Percentiles rank a stretch among this genome's conserved stretches.
These are phyloP conservation scores for Lentithecium fluviatile DNA, from an alignment of 495 filamentous ascomycete genomes.

Conservation along the genomic window DNA sequence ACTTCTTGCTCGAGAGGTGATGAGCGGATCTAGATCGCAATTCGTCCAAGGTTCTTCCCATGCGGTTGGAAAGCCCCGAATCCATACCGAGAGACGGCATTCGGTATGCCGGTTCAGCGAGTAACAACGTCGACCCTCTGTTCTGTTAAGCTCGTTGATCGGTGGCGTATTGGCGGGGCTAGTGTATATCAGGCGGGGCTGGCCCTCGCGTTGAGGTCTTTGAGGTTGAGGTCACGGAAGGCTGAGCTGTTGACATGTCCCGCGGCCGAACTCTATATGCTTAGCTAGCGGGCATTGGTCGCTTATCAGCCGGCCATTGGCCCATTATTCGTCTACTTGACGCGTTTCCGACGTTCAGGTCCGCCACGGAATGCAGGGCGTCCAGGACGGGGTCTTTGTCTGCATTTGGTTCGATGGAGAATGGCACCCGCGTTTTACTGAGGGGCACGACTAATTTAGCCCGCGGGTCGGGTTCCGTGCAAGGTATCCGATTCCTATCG, in stretches of 20 bases:
- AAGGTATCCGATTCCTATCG: not conserved
- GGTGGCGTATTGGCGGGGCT: not conserved
- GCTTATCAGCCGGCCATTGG: not conserved
- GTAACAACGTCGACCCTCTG: too few relatives aligned
- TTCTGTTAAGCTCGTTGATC: not conserved
- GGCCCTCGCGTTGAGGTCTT: too few relatives aligned
- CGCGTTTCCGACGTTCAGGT: not conserved
- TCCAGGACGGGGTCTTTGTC: not conserved
- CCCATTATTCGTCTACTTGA: constrained; percentile 5
- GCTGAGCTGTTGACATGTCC: not conserved
- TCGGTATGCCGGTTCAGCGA: too few relatives aligned
- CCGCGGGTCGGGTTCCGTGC: not conserved
- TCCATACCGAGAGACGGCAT: constrained; percentile 3
- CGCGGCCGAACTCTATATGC: not conserved
- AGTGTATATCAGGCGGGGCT: not conserved
- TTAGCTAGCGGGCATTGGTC: not conserved
- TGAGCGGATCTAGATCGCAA: not conserved
- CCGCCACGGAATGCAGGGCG: not conserved
- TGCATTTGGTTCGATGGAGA: not conserved
- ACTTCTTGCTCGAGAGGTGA: not conserved
- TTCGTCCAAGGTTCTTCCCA: not conserved
- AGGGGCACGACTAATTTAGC: not conserved
- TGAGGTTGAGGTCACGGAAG: not conserved
- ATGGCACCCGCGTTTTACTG: not conserved
- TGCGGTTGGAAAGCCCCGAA: constrained; percentile 2